Conservation (phyloP, 164 flowering plant genomes). For the Macadamia integrifolia region DNA sequence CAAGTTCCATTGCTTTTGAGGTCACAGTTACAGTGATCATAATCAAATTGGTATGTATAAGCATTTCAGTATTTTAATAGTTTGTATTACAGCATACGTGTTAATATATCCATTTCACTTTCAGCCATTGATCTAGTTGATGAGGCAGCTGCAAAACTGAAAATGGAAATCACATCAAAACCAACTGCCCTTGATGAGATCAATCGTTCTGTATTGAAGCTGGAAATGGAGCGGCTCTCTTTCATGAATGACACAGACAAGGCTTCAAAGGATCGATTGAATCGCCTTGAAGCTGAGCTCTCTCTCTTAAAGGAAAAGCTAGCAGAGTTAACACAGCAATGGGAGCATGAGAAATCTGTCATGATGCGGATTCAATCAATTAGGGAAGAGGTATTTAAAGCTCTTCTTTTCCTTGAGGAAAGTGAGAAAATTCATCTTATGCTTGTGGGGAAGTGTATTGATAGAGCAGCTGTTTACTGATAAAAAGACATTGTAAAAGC, state of each 20-base stretch:
- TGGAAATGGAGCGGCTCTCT: constrained; percentile 92
- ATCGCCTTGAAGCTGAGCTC: constrained; percentile 77
- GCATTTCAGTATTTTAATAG: neutral
- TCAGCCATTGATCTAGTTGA: constrained; percentile 96
- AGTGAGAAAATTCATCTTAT: neutral
- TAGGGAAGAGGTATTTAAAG: constrained; percentile 70
- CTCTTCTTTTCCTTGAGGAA: neutral
- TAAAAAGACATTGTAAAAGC: no score
- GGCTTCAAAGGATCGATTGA: constrained; percentile 82
- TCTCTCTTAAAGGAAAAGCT: constrained; percentile 65
- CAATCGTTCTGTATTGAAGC: constrained; percentile 71
- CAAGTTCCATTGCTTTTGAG: no score
- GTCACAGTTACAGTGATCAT: no score
- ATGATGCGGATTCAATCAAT: constrained; percentile 88
- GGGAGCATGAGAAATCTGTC: constrained; percentile 91
- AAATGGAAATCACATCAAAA: constrained; percentile 94
- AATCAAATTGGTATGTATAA: neutral
- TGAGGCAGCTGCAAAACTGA: constrained; percentile 95
- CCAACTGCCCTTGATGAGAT: constrained; percentile 91
- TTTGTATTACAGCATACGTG: neutral
- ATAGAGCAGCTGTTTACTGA: no score
- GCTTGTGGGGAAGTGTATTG: neutral
- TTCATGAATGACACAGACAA: constrained; percentile 81
- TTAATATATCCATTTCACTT: constrained; percentile 6
- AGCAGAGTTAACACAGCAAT: constrained; percentile 69